These are phyloP conservation scores for Tetracentron sinense DNA, from an alignment of 164 flowering plant genomes.

Conservation along the genomic window DNA sequence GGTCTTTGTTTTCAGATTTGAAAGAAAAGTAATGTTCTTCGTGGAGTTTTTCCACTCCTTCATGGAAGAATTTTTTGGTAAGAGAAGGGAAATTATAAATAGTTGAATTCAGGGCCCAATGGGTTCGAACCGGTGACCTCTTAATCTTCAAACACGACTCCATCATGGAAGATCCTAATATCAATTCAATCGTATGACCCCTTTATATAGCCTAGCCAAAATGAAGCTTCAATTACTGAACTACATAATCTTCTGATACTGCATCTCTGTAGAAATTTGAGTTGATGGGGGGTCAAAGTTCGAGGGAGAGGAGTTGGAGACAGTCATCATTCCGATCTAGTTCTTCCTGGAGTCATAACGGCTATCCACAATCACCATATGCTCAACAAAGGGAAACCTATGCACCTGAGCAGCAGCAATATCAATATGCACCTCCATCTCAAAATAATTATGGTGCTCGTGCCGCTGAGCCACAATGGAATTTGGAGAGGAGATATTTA, in stretches of 20 bases:
- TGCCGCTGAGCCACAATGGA: constrained; percentile 27
- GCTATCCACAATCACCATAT: constrained; percentile 36
- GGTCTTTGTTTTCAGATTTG: neutral
- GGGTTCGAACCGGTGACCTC: no score
- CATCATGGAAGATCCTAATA: no score
- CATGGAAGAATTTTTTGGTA: neutral
- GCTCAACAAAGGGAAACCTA: constrained; percentile 30
- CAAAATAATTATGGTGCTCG: constrained; percentile 29
- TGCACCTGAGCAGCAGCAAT: constrained; percentile 18
- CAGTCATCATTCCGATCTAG: constrained; percentile 28
- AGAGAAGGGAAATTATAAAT: no score
- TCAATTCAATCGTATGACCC: no score
- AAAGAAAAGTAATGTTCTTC: neutral
- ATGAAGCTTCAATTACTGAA: constrained; percentile 5
- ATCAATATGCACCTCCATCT: constrained; percentile 34
- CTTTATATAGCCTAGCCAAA: no score
- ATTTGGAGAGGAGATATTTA: constrained; percentile 53
- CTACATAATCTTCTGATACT: no score
- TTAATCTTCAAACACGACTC: no score
- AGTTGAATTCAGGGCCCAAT: no score
- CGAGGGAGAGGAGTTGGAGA: constrained; percentile 32
- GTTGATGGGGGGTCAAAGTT: constrained; percentile 49
- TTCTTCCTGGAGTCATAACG: constrained; percentile 17
- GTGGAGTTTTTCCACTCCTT: no score
- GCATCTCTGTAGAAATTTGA: constrained; percentile 9